These are phyloP conservation scores for Cryptosporidium baileyi DNA, from an alignment of 169 alveolate species.

Conservation along the genomic window DNA sequence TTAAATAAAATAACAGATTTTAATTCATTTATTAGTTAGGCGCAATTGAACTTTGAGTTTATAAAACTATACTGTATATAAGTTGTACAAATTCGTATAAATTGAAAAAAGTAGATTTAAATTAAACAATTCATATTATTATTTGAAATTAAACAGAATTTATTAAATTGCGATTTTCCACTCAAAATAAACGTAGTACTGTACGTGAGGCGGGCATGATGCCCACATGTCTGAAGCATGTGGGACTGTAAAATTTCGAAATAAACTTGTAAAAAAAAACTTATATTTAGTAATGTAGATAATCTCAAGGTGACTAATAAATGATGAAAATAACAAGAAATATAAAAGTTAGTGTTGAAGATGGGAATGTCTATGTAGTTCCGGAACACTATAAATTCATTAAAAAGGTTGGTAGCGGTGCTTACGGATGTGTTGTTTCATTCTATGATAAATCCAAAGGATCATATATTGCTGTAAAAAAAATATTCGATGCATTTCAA, in stretches of 20 bases:
- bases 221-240: conserved; percentile 66
- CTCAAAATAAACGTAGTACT: conserved; percentile 64
- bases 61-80: no score
- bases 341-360: conserved; percentile 40
- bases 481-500: conserved; percentile 86
- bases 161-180: no score
- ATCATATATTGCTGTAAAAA: conserved; percentile 84
- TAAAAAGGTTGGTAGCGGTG: conserved; percentile 78
- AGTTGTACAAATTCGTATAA: no score
- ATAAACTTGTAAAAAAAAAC: not conserved
- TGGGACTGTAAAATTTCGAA: conserved; percentile 29
- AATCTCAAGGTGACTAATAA: not conserved
- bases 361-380: conserved; percentile 27
- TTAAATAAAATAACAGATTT: no score
- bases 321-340: conserved; percentile 40
- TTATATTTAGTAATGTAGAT: conserved; percentile 25
- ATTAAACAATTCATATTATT: no score
- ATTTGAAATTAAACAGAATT: no score
- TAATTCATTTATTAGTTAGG: no score
- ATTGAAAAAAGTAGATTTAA: no score
- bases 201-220: conserved; percentile 45
- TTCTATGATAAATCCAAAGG: conserved; percentile 71
- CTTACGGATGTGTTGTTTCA: conserved; percentile 79
- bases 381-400: conserved; percentile 67
- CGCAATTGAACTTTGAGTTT: no score